Evolutionary conservation across 2,329 filamentous ascomycete genomes (phyloP).

Genomic region (Leptographium flavum): DNA sequence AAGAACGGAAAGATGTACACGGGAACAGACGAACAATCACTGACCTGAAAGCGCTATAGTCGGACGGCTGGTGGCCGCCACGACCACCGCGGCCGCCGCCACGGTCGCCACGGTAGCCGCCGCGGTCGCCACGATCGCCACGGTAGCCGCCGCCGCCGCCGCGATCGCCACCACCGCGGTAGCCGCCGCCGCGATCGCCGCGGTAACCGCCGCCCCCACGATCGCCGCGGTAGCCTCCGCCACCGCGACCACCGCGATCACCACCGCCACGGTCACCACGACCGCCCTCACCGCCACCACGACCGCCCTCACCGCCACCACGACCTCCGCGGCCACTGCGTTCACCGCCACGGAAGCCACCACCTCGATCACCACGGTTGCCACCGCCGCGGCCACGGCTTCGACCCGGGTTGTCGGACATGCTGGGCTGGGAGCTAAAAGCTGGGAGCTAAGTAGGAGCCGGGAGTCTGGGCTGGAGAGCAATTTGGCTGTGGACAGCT

Average conservation of each 20-base stretch:
- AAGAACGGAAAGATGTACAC: background rate
- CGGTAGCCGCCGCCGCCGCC: conserved; percentile 4
- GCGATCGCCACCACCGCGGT: conserved; percentile 1
- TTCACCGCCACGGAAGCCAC: conserved; percentile 11
- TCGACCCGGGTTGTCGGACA: conserved; percentile 6
- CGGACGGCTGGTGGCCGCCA: conserved; percentile 9
- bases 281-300: conserved; percentile 4
- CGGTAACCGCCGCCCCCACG: background rate
- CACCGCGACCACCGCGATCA: background rate
- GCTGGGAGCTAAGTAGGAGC: no score
- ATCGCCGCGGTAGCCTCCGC: background rate
- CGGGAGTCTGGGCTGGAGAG: no score
- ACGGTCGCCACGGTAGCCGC: background rate
- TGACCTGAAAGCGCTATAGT: conserved; percentile 17
- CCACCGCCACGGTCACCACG: background rate
- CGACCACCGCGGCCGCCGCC: background rate
- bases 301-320: conserved; percentile 1
- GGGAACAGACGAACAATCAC: conserved; percentile 5
- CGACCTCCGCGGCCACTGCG: conserved; percentile 10
- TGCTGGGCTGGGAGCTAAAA: background rate
- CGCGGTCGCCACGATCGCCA: background rate
- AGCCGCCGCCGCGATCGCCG: background rate
- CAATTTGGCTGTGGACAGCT: no score
- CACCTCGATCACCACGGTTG: conserved; percentile 13
- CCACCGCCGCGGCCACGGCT: conserved; percentile 8